Conservation (phyloP, 495 filamentous ascomycete genomes). For the Penicillium tannophilum region DNA sequence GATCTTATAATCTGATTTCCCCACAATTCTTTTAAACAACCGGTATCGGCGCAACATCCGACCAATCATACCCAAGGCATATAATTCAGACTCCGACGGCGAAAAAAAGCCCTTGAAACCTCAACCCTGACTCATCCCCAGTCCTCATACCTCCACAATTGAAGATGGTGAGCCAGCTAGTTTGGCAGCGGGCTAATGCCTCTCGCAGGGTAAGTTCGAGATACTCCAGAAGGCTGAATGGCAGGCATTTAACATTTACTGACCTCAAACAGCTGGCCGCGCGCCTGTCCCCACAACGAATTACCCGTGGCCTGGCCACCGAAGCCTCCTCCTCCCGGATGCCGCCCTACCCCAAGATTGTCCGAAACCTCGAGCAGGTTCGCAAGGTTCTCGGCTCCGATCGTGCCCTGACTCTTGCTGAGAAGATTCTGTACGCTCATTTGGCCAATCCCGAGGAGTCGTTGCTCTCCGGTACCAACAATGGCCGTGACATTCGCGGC, state of each 20-base stretch:
- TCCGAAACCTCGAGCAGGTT: constrained; percentile 35
- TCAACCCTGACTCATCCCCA: constrained; percentile 25
- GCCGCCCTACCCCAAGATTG: constrained; percentile 36
- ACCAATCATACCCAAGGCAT: constrained; percentile 29
- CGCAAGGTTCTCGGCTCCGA: constrained; percentile 34
- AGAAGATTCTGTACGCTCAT: constrained; percentile 98
- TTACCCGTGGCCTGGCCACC: constrained; percentile 34
- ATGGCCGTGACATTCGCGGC: constrained; percentile 78
- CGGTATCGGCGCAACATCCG: constrained; percentile 26
- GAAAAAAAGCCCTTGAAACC: constrained; percentile 22
- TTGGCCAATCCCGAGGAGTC: constrained; percentile 75
- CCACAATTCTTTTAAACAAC: constrained; percentile 18
- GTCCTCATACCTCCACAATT: constrained; percentile 23
- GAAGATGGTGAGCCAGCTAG: constrained; percentile 40
- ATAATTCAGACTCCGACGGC: constrained; percentile 23
- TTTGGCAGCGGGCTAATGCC: constrained; percentile 37
- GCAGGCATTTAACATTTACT: constrained; percentile 8
- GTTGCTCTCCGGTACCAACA: constrained; percentile 42
- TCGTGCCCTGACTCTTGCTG: constrained; percentile 79
- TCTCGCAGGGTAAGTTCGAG: constrained; percentile 32
- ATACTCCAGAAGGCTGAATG: background rate
- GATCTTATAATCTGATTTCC: constrained; percentile 8
- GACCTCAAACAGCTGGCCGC: constrained; percentile 24
- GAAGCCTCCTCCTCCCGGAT: constrained; percentile 35
- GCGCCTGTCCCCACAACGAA: constrained; percentile 33